Evolutionary conservation across 352 stramenopile genomes (phyloP).

Genomic region (Phytophthora tentaculata): DNA sequence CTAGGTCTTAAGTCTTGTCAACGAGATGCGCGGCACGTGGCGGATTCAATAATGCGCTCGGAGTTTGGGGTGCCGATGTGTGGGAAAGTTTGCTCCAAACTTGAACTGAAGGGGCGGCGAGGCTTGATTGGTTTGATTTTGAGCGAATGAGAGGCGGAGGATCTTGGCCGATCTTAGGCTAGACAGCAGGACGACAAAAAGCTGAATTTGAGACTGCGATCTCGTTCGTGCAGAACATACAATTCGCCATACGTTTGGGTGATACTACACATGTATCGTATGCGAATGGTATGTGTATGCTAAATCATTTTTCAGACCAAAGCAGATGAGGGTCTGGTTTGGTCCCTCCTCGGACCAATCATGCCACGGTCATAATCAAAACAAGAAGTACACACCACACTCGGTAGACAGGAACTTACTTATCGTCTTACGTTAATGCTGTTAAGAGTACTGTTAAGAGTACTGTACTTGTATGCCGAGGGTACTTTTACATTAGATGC

Average conservation of each 20-base stretch:
- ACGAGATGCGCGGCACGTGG: slow-evolving; percentile 18
- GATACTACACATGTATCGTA: background rate
- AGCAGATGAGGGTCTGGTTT: background rate
- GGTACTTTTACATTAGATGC: no score
- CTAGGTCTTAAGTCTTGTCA: slow-evolving; percentile 1
- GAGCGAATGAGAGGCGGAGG: slow-evolving; percentile 10
- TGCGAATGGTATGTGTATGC: background rate
- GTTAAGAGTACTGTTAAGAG: no score
- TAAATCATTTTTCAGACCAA: background rate
- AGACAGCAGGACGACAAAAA: background rate
- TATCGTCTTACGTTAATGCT: background rate
- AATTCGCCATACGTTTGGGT: slow-evolving; percentile 3
- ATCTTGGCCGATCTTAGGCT: slow-evolving; percentile 25
- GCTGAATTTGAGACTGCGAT: slow-evolving; percentile 7
- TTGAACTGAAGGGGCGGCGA: slow-evolving; percentile 18
- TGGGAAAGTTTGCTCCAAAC: slow-evolving; percentile 7
- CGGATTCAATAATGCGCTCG: slow-evolving; percentile 34
- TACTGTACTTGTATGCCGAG: no score
- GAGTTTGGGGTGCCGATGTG: background rate
- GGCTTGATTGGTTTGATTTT: slow-evolving; percentile 16
- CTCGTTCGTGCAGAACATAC: slow-evolving; percentile 4
- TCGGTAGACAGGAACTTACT: no score
- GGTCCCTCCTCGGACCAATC: slow-evolving; percentile 28
- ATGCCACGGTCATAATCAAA: slow-evolving; percentile 18
- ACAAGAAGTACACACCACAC: no score